Conservation (phyloP, 768 basidiomycete genomes). For the Pleurotus eryngii region DNA sequence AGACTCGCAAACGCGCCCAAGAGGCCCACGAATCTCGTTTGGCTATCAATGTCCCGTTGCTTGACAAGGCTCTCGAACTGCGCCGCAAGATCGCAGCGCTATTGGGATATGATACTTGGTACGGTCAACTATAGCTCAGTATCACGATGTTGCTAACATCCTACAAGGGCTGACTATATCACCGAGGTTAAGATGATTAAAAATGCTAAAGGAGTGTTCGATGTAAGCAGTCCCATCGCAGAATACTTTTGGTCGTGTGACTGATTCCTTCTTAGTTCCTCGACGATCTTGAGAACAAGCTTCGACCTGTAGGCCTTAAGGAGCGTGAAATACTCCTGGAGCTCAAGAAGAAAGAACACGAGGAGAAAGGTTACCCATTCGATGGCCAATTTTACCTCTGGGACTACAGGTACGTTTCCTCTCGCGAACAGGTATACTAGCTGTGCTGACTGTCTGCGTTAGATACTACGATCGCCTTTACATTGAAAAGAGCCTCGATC, state of each 20-base stretch:
- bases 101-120: slow-evolving; percentile 74
- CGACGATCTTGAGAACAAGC: slow-evolving; percentile 67
- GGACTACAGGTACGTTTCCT: slow-evolving; percentile 65
- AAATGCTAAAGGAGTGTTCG: slow-evolving; percentile 53
- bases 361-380: slow-evolving; percentile 53
- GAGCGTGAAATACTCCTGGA: slow-evolving; percentile 66
- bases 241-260: too few species aligned
- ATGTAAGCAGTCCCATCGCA: slow-evolving; percentile 32
- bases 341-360: slow-evolving; percentile 74
- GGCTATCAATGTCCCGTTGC: slow-evolving; percentile 63
- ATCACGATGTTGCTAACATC: not conserved
- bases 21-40: slow-evolving; percentile 71
- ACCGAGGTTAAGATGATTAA: slow-evolving; percentile 90
- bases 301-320: slow-evolving; percentile 67
- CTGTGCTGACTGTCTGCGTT: not conserved
- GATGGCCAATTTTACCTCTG: slow-evolving; percentile 78
- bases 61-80: slow-evolving; percentile 64
- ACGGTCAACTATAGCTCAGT: not conserved
- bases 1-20: slow-evolving; percentile 62
- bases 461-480: slow-evolving; percentile 54
- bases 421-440: not conserved
- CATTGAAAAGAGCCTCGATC: slow-evolving; percentile 60
- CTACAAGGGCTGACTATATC: slow-evolving; percentile 64
- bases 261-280: slow-evolving; percentile 53
- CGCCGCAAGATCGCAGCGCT: slow-evolving; percentile 67